Evolutionary conservation across 352 stramenopile genomes (phyloP), one percentile per base, ranked within the genome.

Genomic region (Globisporangium carolinianum): DNA sequence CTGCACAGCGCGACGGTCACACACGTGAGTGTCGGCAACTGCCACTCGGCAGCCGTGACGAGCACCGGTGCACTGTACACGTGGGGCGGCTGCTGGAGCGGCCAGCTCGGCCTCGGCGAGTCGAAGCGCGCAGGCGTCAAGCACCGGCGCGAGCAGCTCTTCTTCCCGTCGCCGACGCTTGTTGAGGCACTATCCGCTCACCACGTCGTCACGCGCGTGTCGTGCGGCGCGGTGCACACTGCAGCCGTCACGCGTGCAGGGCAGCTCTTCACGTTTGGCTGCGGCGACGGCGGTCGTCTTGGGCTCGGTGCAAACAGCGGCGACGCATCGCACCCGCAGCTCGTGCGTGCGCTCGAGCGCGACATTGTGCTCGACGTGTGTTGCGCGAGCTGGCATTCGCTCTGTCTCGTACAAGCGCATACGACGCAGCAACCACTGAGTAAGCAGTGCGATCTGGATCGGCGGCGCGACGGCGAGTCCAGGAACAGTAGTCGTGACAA

Each of bases 211-310:
- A 64, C 57, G 3, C 72, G 82, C 38, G 86, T 98, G 8, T 95
- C 89, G 6, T 97, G 92, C 64, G 91, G 94, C 14, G 92, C 88
- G 17, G 77, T 86, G 5, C 89, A 97, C 58, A 92, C 81, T 4
- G 85, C 70, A 8, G 79, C 75, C 10, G 67, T 93, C 48, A 73
- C 73, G 3, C 47, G 65, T 5, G 59, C 83, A 5, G 85, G 83
- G 0, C 72, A 86, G 48, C 66, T 95, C 24, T 95, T 81, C 61
- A 93, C 72, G 14, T 95, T 91, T 60, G 94, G 94, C 12, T 97
- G 88, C 59, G 79, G 89, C 12, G 91, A 98, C 59, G 92, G 91
- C 24, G 94, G 94, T 0, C 75, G 91, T 3, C 72, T 98, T 6
- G 94, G 94, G 15, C 71, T 97, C 4, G 89, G 89, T 6, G 67